phyloP scores from a whole-genome alignment of 73 alveolate species.

The Tetrahymena thermophila region DNA sequence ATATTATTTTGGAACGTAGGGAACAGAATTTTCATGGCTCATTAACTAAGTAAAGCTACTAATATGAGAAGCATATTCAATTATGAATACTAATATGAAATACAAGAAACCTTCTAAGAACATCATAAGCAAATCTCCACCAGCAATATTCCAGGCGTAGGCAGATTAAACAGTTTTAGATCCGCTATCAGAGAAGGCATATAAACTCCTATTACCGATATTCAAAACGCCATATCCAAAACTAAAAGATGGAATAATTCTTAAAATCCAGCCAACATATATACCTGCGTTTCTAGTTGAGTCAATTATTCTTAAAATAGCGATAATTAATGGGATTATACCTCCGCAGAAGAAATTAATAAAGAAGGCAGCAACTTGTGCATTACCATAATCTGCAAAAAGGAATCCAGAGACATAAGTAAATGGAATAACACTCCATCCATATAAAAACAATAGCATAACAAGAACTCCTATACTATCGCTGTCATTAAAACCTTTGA shows the following conservation, averaged over 20 bases:
- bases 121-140: slow-evolving; percentile 29
- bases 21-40: slow-evolving; percentile 4
- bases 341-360: slow-evolving; percentile 57
- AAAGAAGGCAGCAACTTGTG: slow-evolving; percentile 42
- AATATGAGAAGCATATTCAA: slow-evolving; percentile 34
- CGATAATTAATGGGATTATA: slow-evolving; percentile 44
- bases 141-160: slow-evolving; percentile 37
- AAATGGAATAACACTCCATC: slow-evolving; percentile 65
- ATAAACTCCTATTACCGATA: slow-evolving; percentile 36
- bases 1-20: neutral
- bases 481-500: slow-evolving; percentile 28
- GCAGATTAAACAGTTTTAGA: neutral
- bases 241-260: slow-evolving; percentile 85
- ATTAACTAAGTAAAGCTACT: slow-evolving; percentile 16
- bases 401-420: slow-evolving; percentile 61
- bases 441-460: slow-evolving; percentile 58
- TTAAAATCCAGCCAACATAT: slow-evolving; percentile 65
- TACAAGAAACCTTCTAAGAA: slow-evolving; percentile 26
- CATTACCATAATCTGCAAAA: slow-evolving; percentile 51
- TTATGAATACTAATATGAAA: slow-evolving; percentile 16
- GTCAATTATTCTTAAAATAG: slow-evolving; percentile 54
- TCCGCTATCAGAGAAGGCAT: slow-evolving; percentile 20
- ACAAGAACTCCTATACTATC: slow-evolving; percentile 39
- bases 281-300: slow-evolving; percentile 54
- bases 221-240: slow-evolving; percentile 75